Evolutionary conservation across 1,139 yeast species (phyloP).

Genomic region (Blastobotrys arbuscula): DNA sequence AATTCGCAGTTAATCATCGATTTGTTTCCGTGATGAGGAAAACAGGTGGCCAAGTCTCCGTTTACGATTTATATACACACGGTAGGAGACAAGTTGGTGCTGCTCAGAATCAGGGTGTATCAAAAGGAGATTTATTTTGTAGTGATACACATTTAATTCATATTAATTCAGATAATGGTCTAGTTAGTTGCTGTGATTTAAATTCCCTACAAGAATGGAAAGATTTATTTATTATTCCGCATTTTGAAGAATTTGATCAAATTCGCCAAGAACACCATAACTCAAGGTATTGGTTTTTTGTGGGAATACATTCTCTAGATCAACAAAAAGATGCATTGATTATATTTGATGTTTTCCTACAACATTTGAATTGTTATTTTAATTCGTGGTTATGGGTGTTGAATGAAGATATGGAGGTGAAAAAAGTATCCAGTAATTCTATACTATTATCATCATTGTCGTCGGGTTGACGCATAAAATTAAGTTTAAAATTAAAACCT

Average conservation of each 20-base stretch:
- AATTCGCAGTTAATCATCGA: constrained; percentile 1
- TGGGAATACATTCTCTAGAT: neutral
- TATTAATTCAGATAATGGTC: neutral
- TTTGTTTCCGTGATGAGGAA: neutral
- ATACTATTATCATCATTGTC: too few species aligned
- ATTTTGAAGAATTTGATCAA: neutral
- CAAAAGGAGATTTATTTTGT: neutral
- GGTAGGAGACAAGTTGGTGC: neutral
- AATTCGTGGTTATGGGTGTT: neutral
- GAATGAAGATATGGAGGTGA: neutral
- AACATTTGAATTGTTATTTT: neutral
- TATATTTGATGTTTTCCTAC: constrained; percentile 1
- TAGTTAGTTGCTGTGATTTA: neutral
- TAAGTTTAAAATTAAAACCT: too few species aligned
- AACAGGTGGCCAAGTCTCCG: neutral
- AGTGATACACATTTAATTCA: neutral
- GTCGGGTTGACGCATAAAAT: too few species aligned
- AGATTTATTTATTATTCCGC: neutral
- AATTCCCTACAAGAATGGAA: neutral
- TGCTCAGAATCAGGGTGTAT: neutral
- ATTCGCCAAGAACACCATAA: neutral
- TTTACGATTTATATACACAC: constrained; percentile 4
- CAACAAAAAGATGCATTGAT: neutral
- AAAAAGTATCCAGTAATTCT: neutral
- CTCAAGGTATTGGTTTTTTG: neutral